Base-by-base conservation (phyloP, 352 stramenopile genomes). In the Pythium dissotocum region DNA sequence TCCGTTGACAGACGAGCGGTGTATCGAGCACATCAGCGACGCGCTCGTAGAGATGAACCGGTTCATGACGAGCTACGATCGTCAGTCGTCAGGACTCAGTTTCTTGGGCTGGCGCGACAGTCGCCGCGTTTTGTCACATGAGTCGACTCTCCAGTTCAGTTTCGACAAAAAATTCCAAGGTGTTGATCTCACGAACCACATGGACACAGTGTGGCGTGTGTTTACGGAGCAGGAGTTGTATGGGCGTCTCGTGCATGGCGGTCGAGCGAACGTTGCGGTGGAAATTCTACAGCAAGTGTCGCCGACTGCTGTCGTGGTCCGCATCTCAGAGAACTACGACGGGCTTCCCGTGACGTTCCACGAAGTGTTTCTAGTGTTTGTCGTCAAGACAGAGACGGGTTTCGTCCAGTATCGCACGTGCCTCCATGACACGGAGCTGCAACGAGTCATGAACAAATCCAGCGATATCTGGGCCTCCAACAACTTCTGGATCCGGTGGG, bases 81-180 rank as follows among this genome's bases (percentile, higher is more conserved):
- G 38, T 13, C 12, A 51, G 28, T 21, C 40, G 9, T 57, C 26
- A 8, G 62, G 62, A 7, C 10, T 56, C 36, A 62, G 54, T 16
- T 68, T 68, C 21, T 42, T 62, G 24, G 62, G 62, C 6, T 68
- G 62, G 62, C 36, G 62, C 13, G 62, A 57, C 12, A 28, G 40
- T 14, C 62, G 62, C 10, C 62, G 62, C 3, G 18, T 68, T 2
- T 21, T 57, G 14, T 3, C 26, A 0, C 8, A 32, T 0, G 9
- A 26, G 0, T n/a, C 35, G 7, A 14, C 21, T 4, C 30, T 62
- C 26, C 52, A 61, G 40, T 68, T 62, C 38, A 51, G 42, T 16
- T 61, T 68, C 30, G 13, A 61, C 14, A 68, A 68, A 53, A 58
- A 38, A 28, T 57, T 52, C n/a, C n/a, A 16, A 21, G 54, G 54